Evolutionary conservation across 2,329 filamentous ascomycete genomes (phyloP).

Genomic region (Stachybotrys elegans): DNA sequence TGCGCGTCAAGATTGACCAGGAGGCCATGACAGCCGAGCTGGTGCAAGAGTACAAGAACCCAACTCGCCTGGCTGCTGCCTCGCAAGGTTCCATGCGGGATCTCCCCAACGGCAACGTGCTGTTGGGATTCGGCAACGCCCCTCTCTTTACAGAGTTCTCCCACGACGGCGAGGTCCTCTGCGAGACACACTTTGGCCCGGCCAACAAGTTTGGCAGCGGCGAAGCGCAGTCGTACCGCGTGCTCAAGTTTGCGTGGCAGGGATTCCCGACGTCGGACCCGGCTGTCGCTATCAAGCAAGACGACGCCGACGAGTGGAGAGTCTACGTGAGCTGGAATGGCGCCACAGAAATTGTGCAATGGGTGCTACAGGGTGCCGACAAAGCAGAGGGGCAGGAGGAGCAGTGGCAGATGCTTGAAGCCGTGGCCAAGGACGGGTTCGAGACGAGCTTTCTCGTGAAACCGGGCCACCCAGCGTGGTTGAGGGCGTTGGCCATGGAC

Average conservation of each 20-base stretch:
- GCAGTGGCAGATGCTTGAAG: background rate
- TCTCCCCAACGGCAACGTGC: slow-evolving; percentile 34
- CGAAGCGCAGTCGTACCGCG: slow-evolving; percentile 20
- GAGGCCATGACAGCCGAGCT: slow-evolving; percentile 5
- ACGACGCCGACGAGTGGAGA: slow-evolving; percentile 1
- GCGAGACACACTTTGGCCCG: slow-evolving; percentile 17
- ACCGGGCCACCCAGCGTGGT: slow-evolving; percentile 1
- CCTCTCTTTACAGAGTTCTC: slow-evolving; percentile 21
- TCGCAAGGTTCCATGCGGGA: slow-evolving; percentile 9
- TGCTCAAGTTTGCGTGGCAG: slow-evolving; percentile 21
- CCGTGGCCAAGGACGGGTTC: background rate
- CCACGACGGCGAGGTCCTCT: slow-evolving; percentile 14
- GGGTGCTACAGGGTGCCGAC: slow-evolving; percentile 33
- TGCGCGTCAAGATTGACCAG: slow-evolving; percentile 7
- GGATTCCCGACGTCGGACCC: slow-evolving; percentile 16
- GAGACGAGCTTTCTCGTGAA: slow-evolving; percentile 5
- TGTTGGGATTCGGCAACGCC: slow-evolving; percentile 35
- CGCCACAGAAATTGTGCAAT: slow-evolving; percentile 22
- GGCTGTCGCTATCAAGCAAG: slow-evolving; percentile 4
- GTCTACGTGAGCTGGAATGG: slow-evolving; percentile 35
- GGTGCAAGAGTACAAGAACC: slow-evolving; percentile 8
- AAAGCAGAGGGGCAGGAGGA: background rate
- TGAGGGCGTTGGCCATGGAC: slow-evolving; percentile 6
- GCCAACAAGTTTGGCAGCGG: slow-evolving; percentile 8
- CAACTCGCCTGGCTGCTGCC: slow-evolving; percentile 3